Percentiles rank a stretch among this genome's conserved stretches.
phyloP scores from a whole-genome alignment of 2,329 filamentous ascomycete genomes.

The Fusarium gaditjirri region DNA sequence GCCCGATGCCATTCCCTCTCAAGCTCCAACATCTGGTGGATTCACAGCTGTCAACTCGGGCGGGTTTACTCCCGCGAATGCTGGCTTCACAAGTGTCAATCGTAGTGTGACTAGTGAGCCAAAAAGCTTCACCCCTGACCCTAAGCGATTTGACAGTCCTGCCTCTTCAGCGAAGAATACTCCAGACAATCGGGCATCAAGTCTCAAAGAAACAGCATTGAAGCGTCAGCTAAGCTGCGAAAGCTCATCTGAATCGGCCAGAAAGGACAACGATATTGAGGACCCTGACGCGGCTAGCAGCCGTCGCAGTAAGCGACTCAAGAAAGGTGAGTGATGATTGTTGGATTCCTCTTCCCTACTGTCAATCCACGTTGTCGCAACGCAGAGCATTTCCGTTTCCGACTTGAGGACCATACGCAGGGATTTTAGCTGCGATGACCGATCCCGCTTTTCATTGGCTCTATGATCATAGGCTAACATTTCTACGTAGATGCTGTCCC shows the following conservation, averaged over 20 bases:
- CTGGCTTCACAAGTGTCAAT: conserved; percentile 75
- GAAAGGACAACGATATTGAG: conserved; percentile 62
- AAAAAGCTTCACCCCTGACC: conserved; percentile 70
- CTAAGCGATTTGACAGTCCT: conserved; percentile 71
- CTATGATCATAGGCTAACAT: conserved; percentile 33
- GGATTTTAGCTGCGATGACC: conserved; percentile 41
- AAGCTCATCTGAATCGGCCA: conserved; percentile 58
- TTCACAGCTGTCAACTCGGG: conserved; percentile 59
- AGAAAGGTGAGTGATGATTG: conserved; percentile 63
- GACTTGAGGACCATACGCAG: conserved; percentile 34
- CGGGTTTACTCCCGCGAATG: conserved; percentile 78
- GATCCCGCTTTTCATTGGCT: conserved; percentile 37
- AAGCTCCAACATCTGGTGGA: conserved; percentile 55
- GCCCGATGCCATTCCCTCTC: conserved; percentile 55
- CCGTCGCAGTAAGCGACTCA: conserved; percentile 90
- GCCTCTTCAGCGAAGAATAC: conserved; percentile 72
- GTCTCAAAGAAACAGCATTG: conserved; percentile 66
- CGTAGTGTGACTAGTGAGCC: conserved; percentile 55
- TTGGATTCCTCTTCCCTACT: conserved; percentile 1
- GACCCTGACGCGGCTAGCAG: conserved; percentile 72
- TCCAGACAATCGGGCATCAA: conserved; percentile 70
- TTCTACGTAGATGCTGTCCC: conserved; percentile 67
- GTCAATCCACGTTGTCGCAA: conserved; percentile 26
- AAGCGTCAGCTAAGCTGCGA: conserved; percentile 81
- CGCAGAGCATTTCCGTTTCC: conserved; percentile 35